Evolutionary conservation across 2,329 filamentous ascomycete genomes (phyloP).

Genomic region (Pestalotiopsis fici): DNA sequence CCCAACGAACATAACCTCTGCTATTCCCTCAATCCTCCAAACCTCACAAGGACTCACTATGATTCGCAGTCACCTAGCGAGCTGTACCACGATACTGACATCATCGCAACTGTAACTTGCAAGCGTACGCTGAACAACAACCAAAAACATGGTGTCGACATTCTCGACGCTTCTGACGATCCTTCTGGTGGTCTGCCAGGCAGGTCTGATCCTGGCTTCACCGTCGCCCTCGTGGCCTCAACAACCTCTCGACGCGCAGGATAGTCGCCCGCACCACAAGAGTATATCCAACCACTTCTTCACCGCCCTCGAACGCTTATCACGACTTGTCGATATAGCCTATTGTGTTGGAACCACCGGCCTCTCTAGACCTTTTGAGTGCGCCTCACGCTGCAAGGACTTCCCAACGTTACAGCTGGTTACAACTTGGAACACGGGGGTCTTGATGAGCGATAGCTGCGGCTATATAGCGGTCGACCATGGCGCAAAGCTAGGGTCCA

Average conservation of each 20-base stretch:
- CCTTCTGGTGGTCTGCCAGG: constrained; percentile 1
- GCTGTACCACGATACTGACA: constrained; percentile 8
- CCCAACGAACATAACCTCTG: not conserved
- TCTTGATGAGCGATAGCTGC: constrained; percentile 84
- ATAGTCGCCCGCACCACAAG: constrained; percentile 49
- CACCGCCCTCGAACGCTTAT: constrained; percentile 78
- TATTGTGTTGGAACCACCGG: constrained; percentile 91
- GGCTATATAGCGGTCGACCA: constrained; percentile 93
- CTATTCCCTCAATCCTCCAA: not conserved
- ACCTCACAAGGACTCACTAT: not conserved
- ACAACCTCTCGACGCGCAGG: constrained; percentile 5
- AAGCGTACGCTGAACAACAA: not conserved
- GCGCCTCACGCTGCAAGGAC: constrained; percentile 80
- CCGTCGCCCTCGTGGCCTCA: not conserved
- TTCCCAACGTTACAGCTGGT: constrained; percentile 80
- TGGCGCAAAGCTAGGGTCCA: constrained; percentile 26
- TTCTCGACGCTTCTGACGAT: not conserved
- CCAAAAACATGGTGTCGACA: constrained; percentile 3
- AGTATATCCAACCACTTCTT: constrained; percentile 68
- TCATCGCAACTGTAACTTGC: constrained; percentile 1
- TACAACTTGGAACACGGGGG: constrained; percentile 87
- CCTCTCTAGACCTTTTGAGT: constrained; percentile 80
- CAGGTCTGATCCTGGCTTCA: not conserved
- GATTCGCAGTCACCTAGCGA: not conserved
- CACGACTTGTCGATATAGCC: constrained; percentile 89